Base-by-base conservation (phyloP, 345 rosid genomes). In the Raphanus sativus region DNA sequence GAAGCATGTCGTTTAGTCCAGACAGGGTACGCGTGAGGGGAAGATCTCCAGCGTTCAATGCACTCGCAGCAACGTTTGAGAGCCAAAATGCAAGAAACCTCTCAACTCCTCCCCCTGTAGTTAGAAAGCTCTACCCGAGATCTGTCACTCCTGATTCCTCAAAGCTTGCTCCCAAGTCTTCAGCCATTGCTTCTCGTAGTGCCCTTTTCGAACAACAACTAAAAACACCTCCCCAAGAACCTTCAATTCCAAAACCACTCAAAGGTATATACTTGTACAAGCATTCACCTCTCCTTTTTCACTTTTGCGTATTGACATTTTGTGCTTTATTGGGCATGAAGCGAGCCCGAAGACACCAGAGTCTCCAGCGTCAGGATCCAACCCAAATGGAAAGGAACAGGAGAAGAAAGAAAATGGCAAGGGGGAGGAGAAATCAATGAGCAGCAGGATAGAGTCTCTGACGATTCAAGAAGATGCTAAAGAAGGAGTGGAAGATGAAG, bases 401-500 rank as follows among this genome's bases (percentile, higher is more conserved):
- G 78, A 62, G 74, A 68, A 79, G 64, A 68, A 73, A 45, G 75
- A 56, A 55, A 62, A 72, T 72, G 77, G 29, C 56, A 68, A 69
- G 38, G 21, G 21, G 21, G 76, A 64, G 75, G 98, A 86, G 81
- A 83, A 87, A 40, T 71, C 87, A 3, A 83, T 90, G 89, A 88
- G 86, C 86, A 86, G 79, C 84, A 83, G 92, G 81, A 71, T 93
- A 52, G 94, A 75, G 70, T 84, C 94, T 85, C 94, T 89, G 75
- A 86, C 96, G 16, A 96, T 96, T 83, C 64, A 88, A 76, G 99
- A 96, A 84, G 98, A 90, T 67, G 86, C 87, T 48, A 93, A 89
- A 77, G 98, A 96, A 80, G 97, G 86, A 34, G 87, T 88, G 12
- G 97, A 93, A 84, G 99, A 92, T 55, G 99, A 96, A 62, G 99